Evolutionary conservation across 2,329 filamentous ascomycete species (phyloP), one percentile per base, ranked within the genome.

Genomic region (Aspergillus calidoustus): DNA sequence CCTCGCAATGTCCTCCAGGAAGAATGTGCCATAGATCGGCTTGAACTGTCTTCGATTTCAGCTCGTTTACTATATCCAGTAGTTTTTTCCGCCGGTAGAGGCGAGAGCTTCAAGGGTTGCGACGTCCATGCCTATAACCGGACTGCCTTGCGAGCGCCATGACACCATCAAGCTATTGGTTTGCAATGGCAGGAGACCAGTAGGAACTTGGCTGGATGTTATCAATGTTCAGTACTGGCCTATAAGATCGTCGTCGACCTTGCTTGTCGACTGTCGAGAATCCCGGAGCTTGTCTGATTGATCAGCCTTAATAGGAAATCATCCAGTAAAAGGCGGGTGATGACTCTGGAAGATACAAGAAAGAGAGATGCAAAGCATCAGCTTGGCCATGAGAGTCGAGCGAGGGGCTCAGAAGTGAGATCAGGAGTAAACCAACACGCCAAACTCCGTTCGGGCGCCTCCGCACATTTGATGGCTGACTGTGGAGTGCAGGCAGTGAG

Each of bases 201-300:
- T 41, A 41, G 5, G 34, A 41, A 41, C 4, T 13, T 41, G 34
- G 9, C 34, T 13, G 34, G 34, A 41, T 15, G 34, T 41, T 41
- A 13, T 41, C 34, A 41, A 41, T 41, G 34, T 41, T 41, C 34
- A 41, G 34, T 11, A 11, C 34, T 41, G 11, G 34, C 34, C 11
- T 41, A 41, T 15, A 15, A 41, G 34, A 41, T 41, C 34, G 34
- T 13, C 34, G 34, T 15, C 34, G 34, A 38, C 25, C 25, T 28
- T 28, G 6, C 25, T 28, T 28, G 25, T 28, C 25, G 25, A 22
- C n/a, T 22, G 30, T 38, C 25, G n/a, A 48, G 54, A 9, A 56
- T 56, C 44, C 43, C 23, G 44, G 38, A 56, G 54, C 54, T 56
- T 56, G 48, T 49, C 44, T 46, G 6, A 47, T 47, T 17, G 15